Percentiles rank a stretch among this genome's conserved stretches.
Evolutionary conservation across 306 rosid genomes (phyloP).

Genomic region (Senna siamea): DNA sequence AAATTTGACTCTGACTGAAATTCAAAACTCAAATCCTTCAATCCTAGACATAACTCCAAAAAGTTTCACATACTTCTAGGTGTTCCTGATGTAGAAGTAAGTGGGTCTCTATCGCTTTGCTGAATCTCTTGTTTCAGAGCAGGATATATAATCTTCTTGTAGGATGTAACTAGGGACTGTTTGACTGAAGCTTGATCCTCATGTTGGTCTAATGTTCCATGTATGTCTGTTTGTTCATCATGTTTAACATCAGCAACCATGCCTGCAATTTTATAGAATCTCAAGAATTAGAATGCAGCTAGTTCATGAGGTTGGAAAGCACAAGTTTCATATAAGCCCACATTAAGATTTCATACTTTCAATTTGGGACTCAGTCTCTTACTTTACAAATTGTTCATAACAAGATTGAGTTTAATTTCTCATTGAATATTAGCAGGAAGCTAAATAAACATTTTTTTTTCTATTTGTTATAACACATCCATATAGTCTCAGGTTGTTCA

Average conservation of each 20-base stretch:
- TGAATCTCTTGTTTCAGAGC: slow-evolving; percentile 65
- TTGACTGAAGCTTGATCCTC: slow-evolving; percentile 64
- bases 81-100: slow-evolving; percentile 33
- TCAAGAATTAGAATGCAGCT: slow-evolving; percentile 19
- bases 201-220: slow-evolving; percentile 43
- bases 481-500: background rate
- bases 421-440: background rate
- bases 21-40: background rate
- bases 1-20: background rate
- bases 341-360: no score
- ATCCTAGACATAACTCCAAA: background rate
- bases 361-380: no score
- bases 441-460: background rate
- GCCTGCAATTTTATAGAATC: slow-evolving; percentile 49
- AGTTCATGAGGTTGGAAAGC: no score
- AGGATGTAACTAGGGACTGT: slow-evolving; percentile 63
- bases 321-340: background rate
- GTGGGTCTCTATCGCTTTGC: slow-evolving; percentile 32
- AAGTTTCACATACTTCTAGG: slow-evolving; percentile 45
- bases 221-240: slow-evolving; percentile 42
- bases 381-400: no score
- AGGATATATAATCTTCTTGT: slow-evolving; percentile 62
- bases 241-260: slow-evolving; percentile 60
- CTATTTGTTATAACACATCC: no score
- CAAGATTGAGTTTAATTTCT: slow-evolving; percentile 2